A percentile compares a stretch with the other conserved stretches of the same genome.
Evolutionary conservation across 192 early-diverging fungal genomes (phyloP).

Genomic region (Helicostylum pulchrum): DNA sequence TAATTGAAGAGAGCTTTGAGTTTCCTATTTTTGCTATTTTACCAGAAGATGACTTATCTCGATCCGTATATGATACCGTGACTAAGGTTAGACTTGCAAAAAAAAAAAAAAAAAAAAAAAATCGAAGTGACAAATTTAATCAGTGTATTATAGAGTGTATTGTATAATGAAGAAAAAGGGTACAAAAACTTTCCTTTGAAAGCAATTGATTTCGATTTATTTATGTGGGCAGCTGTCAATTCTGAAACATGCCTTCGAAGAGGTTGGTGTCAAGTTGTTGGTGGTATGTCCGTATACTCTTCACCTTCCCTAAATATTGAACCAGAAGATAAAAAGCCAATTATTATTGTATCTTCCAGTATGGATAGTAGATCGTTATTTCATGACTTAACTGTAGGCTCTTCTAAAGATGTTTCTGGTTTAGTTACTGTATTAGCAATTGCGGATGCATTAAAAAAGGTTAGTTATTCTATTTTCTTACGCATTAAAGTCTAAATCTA

Average conservation of each 20-base stretch:
- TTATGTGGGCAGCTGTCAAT: constrained; percentile 71
- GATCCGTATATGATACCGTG: constrained; percentile 39
- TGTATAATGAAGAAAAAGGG: constrained; percentile 38
- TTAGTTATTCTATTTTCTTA: constrained; percentile 21
- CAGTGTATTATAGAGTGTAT: constrained; percentile 42
- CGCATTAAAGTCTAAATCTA: background rate
- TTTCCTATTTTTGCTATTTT: constrained; percentile 66
- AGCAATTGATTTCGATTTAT: constrained; percentile 65
- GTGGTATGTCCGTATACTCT: constrained; percentile 66
- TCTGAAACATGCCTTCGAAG: constrained; percentile 64
- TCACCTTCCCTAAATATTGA: constrained; percentile 56
- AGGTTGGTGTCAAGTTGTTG: constrained; percentile 69
- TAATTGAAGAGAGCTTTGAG: constrained; percentile 52
- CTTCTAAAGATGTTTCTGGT: constrained; percentile 54
- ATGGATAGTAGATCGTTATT: constrained; percentile 67
- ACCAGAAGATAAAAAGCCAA: constrained; percentile 56
- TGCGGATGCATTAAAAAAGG: constrained; percentile 68
- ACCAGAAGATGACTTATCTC: constrained; percentile 33
- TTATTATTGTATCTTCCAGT: constrained; percentile 62
- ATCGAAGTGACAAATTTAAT: background rate
- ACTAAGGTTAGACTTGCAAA: constrained; percentile 23
- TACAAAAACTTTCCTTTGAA: constrained; percentile 66
- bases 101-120: background rate
- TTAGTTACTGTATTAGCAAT: constrained; percentile 62
- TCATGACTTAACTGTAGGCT: constrained; percentile 58